Conservation (phyloP, 768 basidiomycete genomes). For the Pleurotus ostreatus region DNA sequence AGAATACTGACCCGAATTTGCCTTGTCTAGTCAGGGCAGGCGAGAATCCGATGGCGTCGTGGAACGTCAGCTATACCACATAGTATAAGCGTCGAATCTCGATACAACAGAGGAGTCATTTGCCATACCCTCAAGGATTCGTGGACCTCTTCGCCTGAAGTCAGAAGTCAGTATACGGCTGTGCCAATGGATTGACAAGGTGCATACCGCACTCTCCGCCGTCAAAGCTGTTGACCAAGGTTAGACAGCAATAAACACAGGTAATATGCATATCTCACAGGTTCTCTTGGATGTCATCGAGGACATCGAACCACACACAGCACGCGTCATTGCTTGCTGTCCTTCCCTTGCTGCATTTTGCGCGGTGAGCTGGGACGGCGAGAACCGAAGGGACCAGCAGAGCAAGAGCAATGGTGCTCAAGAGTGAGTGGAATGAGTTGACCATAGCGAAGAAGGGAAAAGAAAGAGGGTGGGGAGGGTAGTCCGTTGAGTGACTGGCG, state of each 20-base stretch:
- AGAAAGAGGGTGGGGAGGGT: not conserved
- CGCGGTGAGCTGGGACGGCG: constrained; percentile 4
- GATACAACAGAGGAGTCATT: not conserved
- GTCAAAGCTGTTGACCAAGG: constrained; percentile 1
- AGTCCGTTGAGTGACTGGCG: not conserved
- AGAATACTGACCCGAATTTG: constrained; percentile 18
- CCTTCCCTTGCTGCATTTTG: constrained; percentile 6
- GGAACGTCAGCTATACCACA: constrained; percentile 20
- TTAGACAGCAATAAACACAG: not conserved
- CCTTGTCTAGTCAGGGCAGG: constrained; percentile 16
- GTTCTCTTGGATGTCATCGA: constrained; percentile 6
- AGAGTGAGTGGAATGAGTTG: not conserved
- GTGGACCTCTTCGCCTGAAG: constrained; percentile 7
- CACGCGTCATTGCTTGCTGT: constrained; percentile 4
- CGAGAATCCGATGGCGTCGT: constrained; percentile 30
- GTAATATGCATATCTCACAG: not conserved
- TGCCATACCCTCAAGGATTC: constrained; percentile 4
- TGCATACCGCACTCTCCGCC: constrained; percentile 8
- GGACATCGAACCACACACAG: constrained; percentile 7
- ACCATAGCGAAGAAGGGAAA: constrained; percentile 1
- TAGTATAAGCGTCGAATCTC: too few relatives aligned
- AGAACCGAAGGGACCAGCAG: not conserved
- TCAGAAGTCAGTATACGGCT: not conserved
- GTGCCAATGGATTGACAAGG: not conserved
- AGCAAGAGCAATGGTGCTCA: not conserved